Conservation (phyloP, 345 rosid genomes). For the Bruguiera parviflora region DNA sequence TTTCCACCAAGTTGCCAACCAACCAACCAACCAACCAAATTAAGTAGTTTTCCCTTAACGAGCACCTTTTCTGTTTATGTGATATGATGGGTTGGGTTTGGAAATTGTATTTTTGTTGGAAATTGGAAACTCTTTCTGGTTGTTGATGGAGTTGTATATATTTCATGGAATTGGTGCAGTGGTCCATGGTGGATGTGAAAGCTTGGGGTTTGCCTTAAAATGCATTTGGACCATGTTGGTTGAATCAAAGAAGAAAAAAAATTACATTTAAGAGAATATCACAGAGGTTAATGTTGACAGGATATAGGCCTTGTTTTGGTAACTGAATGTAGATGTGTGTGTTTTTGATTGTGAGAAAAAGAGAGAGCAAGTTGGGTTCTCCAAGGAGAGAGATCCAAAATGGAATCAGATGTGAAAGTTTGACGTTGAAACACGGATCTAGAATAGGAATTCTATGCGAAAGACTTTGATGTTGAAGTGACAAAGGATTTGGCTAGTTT, state of each 20-base stretch:
- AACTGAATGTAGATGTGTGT: constrained; percentile 15
- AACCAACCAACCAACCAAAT: background rate
- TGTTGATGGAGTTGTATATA: constrained; percentile 24
- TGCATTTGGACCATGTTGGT: constrained; percentile 51
- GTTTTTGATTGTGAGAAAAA: background rate
- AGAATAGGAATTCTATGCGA: constrained; percentile 25
- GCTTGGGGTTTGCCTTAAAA: constrained; percentile 36
- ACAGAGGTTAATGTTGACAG: constrained; percentile 23
- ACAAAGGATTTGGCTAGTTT: constrained; percentile 7
- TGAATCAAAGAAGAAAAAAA: constrained; percentile 21
- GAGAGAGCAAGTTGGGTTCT: constrained; percentile 23
- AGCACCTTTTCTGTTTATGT: constrained; percentile 20
- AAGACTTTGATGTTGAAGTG: constrained; percentile 28
- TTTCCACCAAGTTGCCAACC: background rate
- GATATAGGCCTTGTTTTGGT: constrained; percentile 19
- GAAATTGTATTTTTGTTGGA: constrained; percentile 34
- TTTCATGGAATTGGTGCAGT: constrained; percentile 31
- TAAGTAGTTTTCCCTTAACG: background rate
- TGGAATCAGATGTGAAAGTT: constrained; percentile 25
- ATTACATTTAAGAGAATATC: constrained; percentile 13
- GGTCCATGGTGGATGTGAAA: constrained; percentile 17
- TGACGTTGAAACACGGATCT: constrained; percentile 41
- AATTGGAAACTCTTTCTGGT: constrained; percentile 25
- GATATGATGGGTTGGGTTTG: constrained; percentile 16
- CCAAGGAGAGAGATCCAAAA: constrained; percentile 16